Evolutionary conservation across 805 yeast species (phyloP), one percentile per base, ranked within the genome.

Genomic region (Candida succiphila): DNA sequence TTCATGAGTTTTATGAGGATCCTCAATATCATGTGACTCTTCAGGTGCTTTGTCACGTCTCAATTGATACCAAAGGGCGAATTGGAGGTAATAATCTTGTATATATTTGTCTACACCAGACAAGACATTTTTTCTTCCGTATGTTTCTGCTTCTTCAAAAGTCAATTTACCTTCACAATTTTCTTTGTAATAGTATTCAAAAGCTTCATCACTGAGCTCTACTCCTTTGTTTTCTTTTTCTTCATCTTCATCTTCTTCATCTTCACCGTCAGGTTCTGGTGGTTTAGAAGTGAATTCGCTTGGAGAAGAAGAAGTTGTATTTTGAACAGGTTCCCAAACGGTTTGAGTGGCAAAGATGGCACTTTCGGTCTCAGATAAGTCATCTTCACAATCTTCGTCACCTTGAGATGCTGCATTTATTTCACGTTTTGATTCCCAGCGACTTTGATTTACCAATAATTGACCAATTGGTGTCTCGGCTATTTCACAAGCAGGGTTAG

Each of bases 71-170:
- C n/a, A n/a, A 8, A 21, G 23, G 10, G 23, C 23, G n/a, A n/a
- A n/a, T n/a, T n/a, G n/a, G n/a, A n/a, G n/a, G n/a, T n/a, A n/a
- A n/a, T n/a, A n/a, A 21, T 7, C 7, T 10, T 21, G 10, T 8
- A 21, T 21, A 21, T 21, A 21, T 8, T 21, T 10, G 10, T 21
- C 23, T 7, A 21, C 23, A 7, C 10, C 23, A 21, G 7, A 10
- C 23, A 21, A 8, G 10, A 21, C 10, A 10, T 21, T 21, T 7
- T 21, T 10, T 35, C 54, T 37, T 6, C 44, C 44, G 17, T 26
- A 23, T 22, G 32, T 42, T 23, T 50, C 53, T 13, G 41, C 45
- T 27, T 36, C 28, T 35, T 35, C 38, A 33, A 34, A 47, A 12
- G 18, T 21, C 13, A 29, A 29, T 15, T 29, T 20, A 7, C 12